Evolutionary conservation across 1,284 basidiomycete genomes (phyloP).

Genomic region (Cerrena zonata): DNA sequence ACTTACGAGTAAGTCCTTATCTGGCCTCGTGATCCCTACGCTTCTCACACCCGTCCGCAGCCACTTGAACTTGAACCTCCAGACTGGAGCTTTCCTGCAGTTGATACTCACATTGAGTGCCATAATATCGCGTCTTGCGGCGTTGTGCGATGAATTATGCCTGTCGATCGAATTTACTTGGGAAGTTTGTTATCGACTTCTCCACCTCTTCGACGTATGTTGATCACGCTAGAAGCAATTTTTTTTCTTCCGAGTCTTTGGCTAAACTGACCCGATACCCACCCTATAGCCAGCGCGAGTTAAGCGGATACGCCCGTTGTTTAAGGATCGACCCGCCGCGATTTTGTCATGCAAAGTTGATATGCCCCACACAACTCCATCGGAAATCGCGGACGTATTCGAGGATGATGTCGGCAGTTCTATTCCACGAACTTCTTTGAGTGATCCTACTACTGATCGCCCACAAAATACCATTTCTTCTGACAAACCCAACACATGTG

Average conservation of each 20-base stretch:
- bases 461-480: not conserved
- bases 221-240: not conserved
- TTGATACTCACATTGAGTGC: conserved; percentile 54
- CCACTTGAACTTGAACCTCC: conserved; percentile 56
- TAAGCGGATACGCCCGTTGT: conserved; percentile 1
- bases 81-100: conserved; percentile 67
- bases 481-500: not conserved
- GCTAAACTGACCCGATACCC: not conserved
- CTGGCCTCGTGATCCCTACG: conserved; percentile 6
- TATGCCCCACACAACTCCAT: too few species aligned
- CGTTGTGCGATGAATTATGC: conserved; percentile 41
- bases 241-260: not conserved
- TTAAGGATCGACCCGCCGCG: not conserved
- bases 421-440: conserved; percentile 1
- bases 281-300: conserved; percentile 3
- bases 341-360: too few species aligned
- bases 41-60: conserved; percentile 30
- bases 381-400: conserved; percentile 1
- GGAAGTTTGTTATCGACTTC: conserved; percentile 24
- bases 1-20: conserved; percentile 44
- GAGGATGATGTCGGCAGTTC: conserved; percentile 18
- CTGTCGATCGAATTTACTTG: conserved; percentile 31
- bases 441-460: not conserved
- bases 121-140: conserved; percentile 52
- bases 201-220: conserved; percentile 26